These are phyloP conservation scores for Botryotinia calthae DNA, from an alignment of 2,329 filamentous ascomycete species.

Conservation along the genomic window DNA sequence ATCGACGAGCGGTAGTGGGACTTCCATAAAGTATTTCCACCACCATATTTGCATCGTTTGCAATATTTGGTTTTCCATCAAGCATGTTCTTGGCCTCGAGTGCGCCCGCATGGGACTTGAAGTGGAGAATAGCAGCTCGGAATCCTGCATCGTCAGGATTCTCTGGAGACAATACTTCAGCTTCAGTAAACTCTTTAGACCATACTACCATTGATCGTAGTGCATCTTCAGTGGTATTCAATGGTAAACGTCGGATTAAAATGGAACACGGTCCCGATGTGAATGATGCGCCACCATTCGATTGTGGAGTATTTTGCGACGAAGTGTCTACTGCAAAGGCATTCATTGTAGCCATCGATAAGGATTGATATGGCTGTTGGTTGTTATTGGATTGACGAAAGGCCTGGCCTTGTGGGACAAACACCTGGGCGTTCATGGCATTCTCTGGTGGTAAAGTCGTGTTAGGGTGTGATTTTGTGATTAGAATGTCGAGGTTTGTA, in stretches of 20 bases:
- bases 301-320: conserved; percentile 28
- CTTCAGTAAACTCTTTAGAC: conserved; percentile 53
- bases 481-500: conserved; percentile 19
- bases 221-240: conserved; percentile 53
- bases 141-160: conserved; percentile 51
- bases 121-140: conserved; percentile 52
- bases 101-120: conserved; percentile 53
- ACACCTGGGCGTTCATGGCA: conserved; percentile 39
- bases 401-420: conserved; percentile 36
- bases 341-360: conserved; percentile 38
- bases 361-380: conserved; percentile 35
- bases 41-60: conserved; percentile 51
- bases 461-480: conserved; percentile 29
- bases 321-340: conserved; percentile 33
- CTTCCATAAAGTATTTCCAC: conserved; percentile 54
- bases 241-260: conserved; percentile 54
- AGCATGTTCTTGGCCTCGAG: conserved; percentile 56
- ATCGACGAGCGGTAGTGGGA: conserved; percentile 45
- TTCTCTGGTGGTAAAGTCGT: conserved; percentile 35
- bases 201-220: conserved; percentile 58
- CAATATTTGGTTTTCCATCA: conserved; percentile 53
- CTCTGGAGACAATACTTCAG: conserved; percentile 51
- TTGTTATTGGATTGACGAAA: conserved; percentile 36
- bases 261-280: conserved; percentile 42
- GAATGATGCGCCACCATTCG: conserved; percentile 28